Evolutionary conservation across 345 rosid species (phyloP).

Genomic region (Acer campestre): DNA sequence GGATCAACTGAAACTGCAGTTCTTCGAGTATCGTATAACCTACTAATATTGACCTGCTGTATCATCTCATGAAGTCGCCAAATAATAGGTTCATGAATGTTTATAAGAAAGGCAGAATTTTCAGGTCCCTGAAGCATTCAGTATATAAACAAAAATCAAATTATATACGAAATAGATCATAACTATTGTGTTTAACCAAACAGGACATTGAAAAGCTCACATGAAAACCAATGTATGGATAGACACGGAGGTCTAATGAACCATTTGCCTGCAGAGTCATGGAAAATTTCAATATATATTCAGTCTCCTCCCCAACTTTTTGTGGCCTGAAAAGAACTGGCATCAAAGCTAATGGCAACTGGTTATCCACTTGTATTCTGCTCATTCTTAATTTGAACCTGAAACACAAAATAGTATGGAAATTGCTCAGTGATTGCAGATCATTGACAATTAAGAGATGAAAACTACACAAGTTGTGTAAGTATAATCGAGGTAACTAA

Average conservation of each 20-base stretch:
- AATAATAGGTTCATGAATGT: conserved; percentile 94
- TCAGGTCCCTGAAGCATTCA: conserved; percentile 70
- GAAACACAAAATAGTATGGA: conserved; percentile 21
- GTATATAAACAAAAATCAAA: conserved; percentile 19
- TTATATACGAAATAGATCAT: neutral
- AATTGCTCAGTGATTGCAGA: conserved; percentile 4
- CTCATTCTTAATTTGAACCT: conserved; percentile 87
- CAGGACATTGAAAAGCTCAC: conserved; percentile 41
- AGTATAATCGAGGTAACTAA: neutral
- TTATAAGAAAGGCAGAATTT: conserved; percentile 77
- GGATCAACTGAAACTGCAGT: conserved; percentile 98
- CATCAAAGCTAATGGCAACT: conserved; percentile 87
- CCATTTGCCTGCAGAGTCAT: conserved; percentile 82
- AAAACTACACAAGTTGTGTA: conserved; percentile 7
- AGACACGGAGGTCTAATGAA: conserved; percentile 73
- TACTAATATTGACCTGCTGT: conserved; percentile 75
- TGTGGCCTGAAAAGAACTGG: conserved; percentile 99
- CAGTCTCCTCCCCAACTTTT: conserved; percentile 67
- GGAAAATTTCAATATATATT: conserved; percentile 74
- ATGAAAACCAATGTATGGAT: conserved; percentile 84
- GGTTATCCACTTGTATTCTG: conserved; percentile 94
- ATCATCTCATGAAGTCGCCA: conserved; percentile 99
- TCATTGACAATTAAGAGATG: neutral
- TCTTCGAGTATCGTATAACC: conserved; percentile 60
- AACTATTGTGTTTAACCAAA: conserved; percentile 6